Evolutionary conservation across 768 basidiomycete species (phyloP).

Genomic region (Agrocybe praecox): DNA sequence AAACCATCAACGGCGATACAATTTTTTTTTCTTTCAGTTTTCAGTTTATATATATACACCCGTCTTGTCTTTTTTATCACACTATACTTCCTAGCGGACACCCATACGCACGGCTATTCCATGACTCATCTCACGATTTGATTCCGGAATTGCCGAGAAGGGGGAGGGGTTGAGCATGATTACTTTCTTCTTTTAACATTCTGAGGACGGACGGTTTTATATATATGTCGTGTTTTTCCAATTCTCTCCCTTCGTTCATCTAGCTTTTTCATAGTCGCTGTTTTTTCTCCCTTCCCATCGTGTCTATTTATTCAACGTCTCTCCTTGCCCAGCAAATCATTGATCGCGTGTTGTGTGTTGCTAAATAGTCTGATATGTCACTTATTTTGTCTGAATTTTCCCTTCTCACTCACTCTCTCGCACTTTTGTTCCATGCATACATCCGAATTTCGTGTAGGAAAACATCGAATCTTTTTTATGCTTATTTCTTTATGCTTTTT

Average conservation of each 20-base stretch:
- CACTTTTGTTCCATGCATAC: background rate
- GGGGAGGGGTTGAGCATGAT: constrained; percentile 1
- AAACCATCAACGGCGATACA: background rate
- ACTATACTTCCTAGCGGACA: background rate
- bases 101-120: background rate
- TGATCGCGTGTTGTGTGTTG: background rate
- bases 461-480: background rate
- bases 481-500: background rate
- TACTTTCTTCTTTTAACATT: constrained; percentile 2
- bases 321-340: background rate
- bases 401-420: background rate
- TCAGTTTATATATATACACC: background rate
- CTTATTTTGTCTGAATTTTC: constrained; percentile 6
- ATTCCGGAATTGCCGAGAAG: background rate
- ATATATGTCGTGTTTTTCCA: background rate
- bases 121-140: background rate
- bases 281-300: background rate
- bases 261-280: background rate
- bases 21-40: no score
- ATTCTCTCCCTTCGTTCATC: constrained; percentile 4
- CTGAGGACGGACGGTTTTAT: constrained; percentile 22
- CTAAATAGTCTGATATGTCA: constrained; percentile 2
- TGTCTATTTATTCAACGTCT: background rate
- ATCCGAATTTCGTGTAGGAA: background rate
- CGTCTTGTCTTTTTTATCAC: background rate